A percentile compares a stretch with the other conserved stretches of the same genome.
Evolutionary conservation across 306 rosid species (phyloP).

Genomic region (Echinosophora koreensis): DNA sequence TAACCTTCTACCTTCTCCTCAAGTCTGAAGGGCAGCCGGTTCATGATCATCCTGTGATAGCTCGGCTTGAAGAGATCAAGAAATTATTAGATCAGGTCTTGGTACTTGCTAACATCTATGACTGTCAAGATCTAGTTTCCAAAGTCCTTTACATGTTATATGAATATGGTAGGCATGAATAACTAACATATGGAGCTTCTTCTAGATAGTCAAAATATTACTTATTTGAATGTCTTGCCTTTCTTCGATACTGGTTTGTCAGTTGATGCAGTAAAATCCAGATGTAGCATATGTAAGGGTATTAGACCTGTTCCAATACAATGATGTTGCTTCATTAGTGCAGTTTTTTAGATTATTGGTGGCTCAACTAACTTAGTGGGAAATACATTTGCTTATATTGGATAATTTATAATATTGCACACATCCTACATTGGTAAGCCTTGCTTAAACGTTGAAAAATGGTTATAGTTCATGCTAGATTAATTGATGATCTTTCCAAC

Average conservation of each 20-base stretch:
- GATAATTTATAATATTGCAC: conserved; percentile 31
- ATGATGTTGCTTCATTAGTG: not conserved
- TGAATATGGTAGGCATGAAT: conserved; percentile 27
- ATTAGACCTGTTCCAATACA: not conserved
- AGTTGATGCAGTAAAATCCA: conserved; percentile 20
- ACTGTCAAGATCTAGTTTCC: conserved; percentile 18
- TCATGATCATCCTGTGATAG: conserved; percentile 82
- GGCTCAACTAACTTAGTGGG: conserved; percentile 13
- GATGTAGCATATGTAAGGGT: conserved; percentile 9
- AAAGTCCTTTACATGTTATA: conserved; percentile 29
- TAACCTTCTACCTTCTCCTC: conserved; percentile 87
- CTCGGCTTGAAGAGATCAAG: conserved; percentile 81
- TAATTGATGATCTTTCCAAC: conserved; percentile 34
- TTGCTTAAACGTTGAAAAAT: conserved; percentile 15
- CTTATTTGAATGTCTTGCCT: conserved; percentile 18
- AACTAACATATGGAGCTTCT: conserved; percentile 26
- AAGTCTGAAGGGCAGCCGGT: conserved; percentile 90
- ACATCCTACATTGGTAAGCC: conserved; percentile 13
- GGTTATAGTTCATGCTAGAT: conserved; percentile 20
- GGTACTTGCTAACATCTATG: conserved; percentile 22
- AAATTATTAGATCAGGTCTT: conserved; percentile 77
- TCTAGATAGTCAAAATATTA: conserved; percentile 11
- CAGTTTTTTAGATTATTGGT: not conserved
- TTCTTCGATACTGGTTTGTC: conserved; percentile 27
- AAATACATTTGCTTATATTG: not conserved